These are phyloP conservation scores for Bocquillonia castaneifolia DNA, from an alignment of 441 rosid genomes.

Conservation along the genomic window DNA sequence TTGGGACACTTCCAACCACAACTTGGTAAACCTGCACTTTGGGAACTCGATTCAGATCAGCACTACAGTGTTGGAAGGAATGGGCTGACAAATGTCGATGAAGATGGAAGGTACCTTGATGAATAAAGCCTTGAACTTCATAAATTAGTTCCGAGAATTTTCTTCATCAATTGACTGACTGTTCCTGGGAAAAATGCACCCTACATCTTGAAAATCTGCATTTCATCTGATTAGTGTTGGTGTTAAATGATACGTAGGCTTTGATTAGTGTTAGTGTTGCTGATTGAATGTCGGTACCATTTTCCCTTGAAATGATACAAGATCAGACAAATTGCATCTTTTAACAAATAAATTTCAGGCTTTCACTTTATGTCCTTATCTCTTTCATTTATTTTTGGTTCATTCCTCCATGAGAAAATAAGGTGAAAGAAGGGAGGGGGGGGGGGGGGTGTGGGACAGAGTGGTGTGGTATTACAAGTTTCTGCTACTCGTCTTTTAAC, in stretches of 20 bases:
- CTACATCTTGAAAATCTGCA: neutral
- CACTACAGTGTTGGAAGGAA: conserved; percentile 51
- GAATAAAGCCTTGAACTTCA: conserved; percentile 18
- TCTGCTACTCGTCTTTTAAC: conserved; percentile 14
- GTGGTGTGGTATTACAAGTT: neutral
- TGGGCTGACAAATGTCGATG: conserved; percentile 50
- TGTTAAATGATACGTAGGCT: neutral
- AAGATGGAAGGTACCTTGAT: conserved; percentile 61
- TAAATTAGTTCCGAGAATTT: neutral
- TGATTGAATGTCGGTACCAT: conserved; percentile 10
- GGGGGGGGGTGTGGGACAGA: neutral
- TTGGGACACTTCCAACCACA: conserved; percentile 90
- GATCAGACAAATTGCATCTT: conserved; percentile 10
- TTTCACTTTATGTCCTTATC: neutral
- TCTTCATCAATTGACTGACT: neutral
- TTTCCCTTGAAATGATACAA: conserved; percentile 4
- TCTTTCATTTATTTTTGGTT: neutral
- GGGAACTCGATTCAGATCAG: conserved; percentile 89
- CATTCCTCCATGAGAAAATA: neutral
- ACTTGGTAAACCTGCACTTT: conserved; percentile 65
- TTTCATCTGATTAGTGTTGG: neutral
- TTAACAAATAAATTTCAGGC: conserved; percentile 3
- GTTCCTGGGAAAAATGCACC: neutral
- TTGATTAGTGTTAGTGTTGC: conserved; percentile 17
- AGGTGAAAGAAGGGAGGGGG: neutral